Conservation (phyloP, 1,284 basidiomycete genomes). For the Pseudozyma hubeiensis region DNA sequence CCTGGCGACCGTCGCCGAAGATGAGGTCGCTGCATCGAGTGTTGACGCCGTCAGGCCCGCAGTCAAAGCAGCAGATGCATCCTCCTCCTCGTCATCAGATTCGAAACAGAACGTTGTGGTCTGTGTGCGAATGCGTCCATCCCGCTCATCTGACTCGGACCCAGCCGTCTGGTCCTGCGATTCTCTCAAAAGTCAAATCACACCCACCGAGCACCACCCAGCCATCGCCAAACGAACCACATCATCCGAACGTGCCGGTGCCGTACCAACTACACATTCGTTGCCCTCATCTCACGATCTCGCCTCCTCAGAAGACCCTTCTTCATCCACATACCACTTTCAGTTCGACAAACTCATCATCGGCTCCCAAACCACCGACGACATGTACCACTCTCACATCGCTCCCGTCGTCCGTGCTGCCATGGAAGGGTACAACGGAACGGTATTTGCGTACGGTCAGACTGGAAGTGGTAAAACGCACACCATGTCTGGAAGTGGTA, state of each 20-base stretch:
- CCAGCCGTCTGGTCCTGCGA: conserved; percentile 56
- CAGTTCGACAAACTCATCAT: conserved; percentile 62
- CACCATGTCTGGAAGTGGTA: conserved; percentile 83
- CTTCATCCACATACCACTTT: conserved; percentile 60
- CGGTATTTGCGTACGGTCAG: conserved; percentile 94
- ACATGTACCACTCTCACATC: conserved; percentile 71
- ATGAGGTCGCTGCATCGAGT: conserved; percentile 10
- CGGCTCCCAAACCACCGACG: conserved; percentile 41
- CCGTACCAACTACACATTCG: conserved; percentile 15
- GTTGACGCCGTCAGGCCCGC: background rate
- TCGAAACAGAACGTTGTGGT: conserved; percentile 65
- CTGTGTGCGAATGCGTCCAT: conserved; percentile 62
- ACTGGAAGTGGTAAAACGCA: conserved; percentile 77
- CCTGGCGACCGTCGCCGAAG: conserved; percentile 16
- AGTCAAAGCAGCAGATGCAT: conserved; percentile 10
- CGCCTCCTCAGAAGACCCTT: conserved; percentile 25
- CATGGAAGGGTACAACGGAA: conserved; percentile 96
- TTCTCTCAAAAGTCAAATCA: conserved; percentile 43
- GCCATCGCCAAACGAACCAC: conserved; percentile 60
- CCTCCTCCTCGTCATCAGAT: conserved; percentile 9
- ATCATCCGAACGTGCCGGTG: conserved; percentile 46
- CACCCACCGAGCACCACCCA: conserved; percentile 64
- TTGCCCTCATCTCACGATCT: conserved; percentile 18
- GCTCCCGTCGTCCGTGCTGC: conserved; percentile 76
- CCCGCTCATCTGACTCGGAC: conserved; percentile 14